Evolutionary conservation across 129 eudicot genomes (phyloP).

Genomic region (Tagetes erecta): DNA sequence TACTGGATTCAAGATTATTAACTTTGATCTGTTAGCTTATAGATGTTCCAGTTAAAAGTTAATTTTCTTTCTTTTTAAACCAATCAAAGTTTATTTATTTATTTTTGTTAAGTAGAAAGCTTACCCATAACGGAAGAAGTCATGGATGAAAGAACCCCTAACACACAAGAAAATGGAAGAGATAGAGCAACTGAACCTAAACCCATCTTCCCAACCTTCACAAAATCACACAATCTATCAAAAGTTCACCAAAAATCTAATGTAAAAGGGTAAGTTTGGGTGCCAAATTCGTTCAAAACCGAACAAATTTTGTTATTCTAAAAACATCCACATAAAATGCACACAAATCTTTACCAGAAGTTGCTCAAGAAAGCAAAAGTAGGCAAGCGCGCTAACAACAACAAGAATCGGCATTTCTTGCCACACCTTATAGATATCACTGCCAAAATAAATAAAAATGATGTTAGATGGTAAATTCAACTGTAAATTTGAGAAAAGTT

Average conservation of each 20-base stretch:
- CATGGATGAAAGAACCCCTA: conserved; percentile 78
- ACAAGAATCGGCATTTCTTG: conserved; percentile 91
- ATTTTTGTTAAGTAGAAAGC: not conserved
- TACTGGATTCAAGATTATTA: too few species aligned
- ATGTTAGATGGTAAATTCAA: conserved; percentile 10
- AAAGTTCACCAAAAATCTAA: not conserved
- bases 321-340: not conserved
- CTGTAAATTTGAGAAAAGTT: not conserved
- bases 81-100: not conserved
- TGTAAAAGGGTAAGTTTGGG: not conserved
- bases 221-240: conserved; percentile 15
- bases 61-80: too few species aligned
- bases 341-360: conserved; percentile 62
- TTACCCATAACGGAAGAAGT: conserved; percentile 91
- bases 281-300: not conserved
- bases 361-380: conserved; percentile 95
- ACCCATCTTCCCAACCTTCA: conserved; percentile 76
- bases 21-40: too few species aligned
- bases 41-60: too few species aligned
- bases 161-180: conserved; percentile 83
- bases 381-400: conserved; percentile 88
- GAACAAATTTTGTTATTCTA: not conserved
- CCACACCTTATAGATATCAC: conserved; percentile 71
- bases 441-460: conserved; percentile 15
- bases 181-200: conserved; percentile 74